A percentile compares a stretch with the other conserved stretches of the same genome.
These are phyloP conservation scores for Paecilomyces dactylethromorphus DNA, from an alignment of 2,329 filamentous ascomycete genomes.

Conservation along the genomic window DNA sequence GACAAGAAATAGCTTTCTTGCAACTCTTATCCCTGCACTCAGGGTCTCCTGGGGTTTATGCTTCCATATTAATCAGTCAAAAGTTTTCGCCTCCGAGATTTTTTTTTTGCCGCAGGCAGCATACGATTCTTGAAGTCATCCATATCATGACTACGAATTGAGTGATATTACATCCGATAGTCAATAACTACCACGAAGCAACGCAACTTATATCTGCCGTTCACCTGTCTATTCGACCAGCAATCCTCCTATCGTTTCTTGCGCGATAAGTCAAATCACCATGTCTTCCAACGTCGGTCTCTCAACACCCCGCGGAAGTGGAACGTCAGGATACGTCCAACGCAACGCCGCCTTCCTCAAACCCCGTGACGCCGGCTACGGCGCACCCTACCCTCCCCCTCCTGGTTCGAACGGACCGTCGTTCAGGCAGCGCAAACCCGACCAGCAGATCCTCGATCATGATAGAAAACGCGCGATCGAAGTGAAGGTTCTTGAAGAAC, in stretches of 20 bases:
- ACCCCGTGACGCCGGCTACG: constrained; percentile 64
- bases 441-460: constrained; percentile 89
- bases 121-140: not conserved
- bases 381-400: constrained; percentile 61
- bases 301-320: constrained; percentile 85
- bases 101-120: too few relatives aligned
- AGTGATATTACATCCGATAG: not conserved
- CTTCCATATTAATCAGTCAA: not conserved
- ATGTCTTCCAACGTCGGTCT: constrained; percentile 99
- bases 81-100: too few relatives aligned
- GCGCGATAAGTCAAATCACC: constrained; percentile 6
- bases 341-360: constrained; percentile 85
- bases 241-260: not conserved
- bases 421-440: constrained; percentile 76
- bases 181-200: too few relatives aligned
- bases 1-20: not conserved
- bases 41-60: not conserved
- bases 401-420: constrained; percentile 33
- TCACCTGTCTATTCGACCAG: not conserved
- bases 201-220: not conserved
- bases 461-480: constrained; percentile 87
- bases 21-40: not conserved
- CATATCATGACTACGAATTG: not conserved
- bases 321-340: constrained; percentile 95
- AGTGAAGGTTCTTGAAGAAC: constrained; percentile 83